Evolutionary conservation across 2,329 filamentous ascomycete species (phyloP).

Genomic region (Dactylellina leptospora): DNA sequence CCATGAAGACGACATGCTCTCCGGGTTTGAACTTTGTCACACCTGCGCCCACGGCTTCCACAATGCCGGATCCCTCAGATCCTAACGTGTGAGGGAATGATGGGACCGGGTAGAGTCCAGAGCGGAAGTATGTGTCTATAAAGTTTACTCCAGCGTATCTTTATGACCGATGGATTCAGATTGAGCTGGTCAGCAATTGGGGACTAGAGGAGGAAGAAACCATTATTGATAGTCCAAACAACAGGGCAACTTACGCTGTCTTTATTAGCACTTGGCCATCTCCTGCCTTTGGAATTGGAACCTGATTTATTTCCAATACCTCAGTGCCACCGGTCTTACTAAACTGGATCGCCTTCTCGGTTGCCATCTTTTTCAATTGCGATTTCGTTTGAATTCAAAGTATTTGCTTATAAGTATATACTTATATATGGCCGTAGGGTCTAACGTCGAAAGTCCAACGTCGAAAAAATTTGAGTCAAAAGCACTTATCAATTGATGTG

Average conservation of each 20-base stretch:
- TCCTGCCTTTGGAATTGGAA: constrained; percentile 73
- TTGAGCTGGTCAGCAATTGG: background rate
- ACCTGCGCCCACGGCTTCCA: constrained; percentile 70
- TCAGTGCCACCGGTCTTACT: constrained; percentile 76
- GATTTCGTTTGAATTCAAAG: background rate
- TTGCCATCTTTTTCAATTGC: constrained; percentile 57
- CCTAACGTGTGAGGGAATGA: constrained; percentile 78
- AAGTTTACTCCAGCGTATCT: constrained; percentile 80
- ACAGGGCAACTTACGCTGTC: constrained; percentile 70
- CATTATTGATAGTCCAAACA: too few species aligned
- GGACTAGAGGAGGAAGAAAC: too few species aligned
- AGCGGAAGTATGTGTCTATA: constrained; percentile 93
- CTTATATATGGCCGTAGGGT: too few species aligned
- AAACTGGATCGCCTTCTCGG: constrained; percentile 78
- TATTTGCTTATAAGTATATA: background rate
- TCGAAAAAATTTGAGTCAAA: too few species aligned
- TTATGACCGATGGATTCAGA: background rate
- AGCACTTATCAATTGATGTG: background rate
- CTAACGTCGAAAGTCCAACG: background rate
- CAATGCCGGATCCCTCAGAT: constrained; percentile 77
- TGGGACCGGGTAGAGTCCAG: constrained; percentile 77
- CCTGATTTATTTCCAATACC: constrained; percentile 74
- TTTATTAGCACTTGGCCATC: constrained; percentile 80
- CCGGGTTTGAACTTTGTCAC: constrained; percentile 66
- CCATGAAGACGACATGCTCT: constrained; percentile 76